Conservation (phyloP, 192 early-diverging fungal genomes). For the Fimicolochytrium jonesii region DNA sequence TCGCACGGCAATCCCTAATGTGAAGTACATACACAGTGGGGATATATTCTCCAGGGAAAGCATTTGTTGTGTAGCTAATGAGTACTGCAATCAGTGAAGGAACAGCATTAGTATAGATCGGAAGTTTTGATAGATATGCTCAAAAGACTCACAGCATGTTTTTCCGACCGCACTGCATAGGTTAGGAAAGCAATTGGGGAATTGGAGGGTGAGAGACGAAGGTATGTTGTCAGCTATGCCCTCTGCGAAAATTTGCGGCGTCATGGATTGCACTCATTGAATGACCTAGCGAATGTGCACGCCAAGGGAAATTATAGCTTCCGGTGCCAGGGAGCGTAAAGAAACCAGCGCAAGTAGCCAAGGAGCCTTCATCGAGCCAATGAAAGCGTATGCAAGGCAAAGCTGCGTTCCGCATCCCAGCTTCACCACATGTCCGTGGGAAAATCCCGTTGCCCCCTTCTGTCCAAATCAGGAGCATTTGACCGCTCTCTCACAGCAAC, state of each 20-base stretch:
- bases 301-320: no score
- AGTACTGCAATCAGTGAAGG: conserved; percentile 46
- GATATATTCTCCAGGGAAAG: conserved; percentile 99
- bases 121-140: no score
- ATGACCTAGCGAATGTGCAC: no score
- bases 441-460: no score
- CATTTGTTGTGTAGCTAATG: conserved; percentile 98
- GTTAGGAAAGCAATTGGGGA: conserved; percentile 8
- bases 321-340: neutral
- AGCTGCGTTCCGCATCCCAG: neutral
- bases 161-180: conserved; percentile 79
- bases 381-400: neutral
- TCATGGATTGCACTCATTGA: no score
- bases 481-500: no score
- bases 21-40: conserved; percentile 94
- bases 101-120: no score
- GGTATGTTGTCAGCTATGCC: no score
- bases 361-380: neutral
- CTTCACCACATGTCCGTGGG: neutral
- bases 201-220: no score
- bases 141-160: conserved; percentile 84
- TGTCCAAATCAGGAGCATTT: no score
- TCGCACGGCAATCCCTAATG: no score
- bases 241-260: no score
- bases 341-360: neutral